Percentiles rank a stretch among this genome's conserved stretches.
Evolutionary conservation across 192 early-diverging fungal genomes (phyloP).

Genomic region (Jimgerdemannia lactiflua): DNA sequence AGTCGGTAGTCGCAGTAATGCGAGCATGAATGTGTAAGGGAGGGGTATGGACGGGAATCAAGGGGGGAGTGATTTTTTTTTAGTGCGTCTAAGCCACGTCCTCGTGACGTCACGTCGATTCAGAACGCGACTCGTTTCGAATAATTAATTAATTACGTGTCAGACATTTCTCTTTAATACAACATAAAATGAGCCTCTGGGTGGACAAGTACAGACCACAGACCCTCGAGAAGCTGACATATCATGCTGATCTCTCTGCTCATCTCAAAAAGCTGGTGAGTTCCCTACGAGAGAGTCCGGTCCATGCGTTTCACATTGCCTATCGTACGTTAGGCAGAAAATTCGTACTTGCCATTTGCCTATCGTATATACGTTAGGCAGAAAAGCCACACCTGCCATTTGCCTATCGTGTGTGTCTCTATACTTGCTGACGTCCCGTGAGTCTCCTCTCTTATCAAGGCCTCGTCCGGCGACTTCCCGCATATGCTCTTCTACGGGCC

Average conservation of each 20-base stretch:
- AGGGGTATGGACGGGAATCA: too few species aligned
- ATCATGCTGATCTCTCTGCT: slow-evolving; percentile 70
- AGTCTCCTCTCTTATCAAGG: slow-evolving; percentile 28
- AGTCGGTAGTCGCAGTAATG: too few species aligned
- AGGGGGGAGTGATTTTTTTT: too few species aligned
- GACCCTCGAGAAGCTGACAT: slow-evolving; percentile 79
- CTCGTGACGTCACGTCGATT: too few species aligned
- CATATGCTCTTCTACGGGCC: slow-evolving; percentile 97
- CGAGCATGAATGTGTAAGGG: too few species aligned
- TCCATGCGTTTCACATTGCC: too few species aligned
- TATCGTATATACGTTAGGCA: too few species aligned
- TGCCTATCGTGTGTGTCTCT: neutral
- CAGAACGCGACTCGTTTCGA: neutral
- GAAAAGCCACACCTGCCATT: neutral
- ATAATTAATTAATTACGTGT: neutral
- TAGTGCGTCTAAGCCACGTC: too few species aligned
- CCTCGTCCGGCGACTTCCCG: slow-evolving; percentile 80
- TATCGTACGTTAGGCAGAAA: too few species aligned
- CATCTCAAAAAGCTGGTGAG: slow-evolving; percentile 73
- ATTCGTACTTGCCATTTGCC: too few species aligned
- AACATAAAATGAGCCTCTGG: slow-evolving; percentile 67
- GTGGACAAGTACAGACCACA: slow-evolving; percentile 93
- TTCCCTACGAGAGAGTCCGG: too few species aligned
- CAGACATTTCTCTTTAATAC: too few species aligned
- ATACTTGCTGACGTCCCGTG: neutral